Evolutionary conservation across 1,284 basidiomycete species (phyloP), one percentile per base, ranked within the genome.

Genomic region (Marasmius oreades): DNA sequence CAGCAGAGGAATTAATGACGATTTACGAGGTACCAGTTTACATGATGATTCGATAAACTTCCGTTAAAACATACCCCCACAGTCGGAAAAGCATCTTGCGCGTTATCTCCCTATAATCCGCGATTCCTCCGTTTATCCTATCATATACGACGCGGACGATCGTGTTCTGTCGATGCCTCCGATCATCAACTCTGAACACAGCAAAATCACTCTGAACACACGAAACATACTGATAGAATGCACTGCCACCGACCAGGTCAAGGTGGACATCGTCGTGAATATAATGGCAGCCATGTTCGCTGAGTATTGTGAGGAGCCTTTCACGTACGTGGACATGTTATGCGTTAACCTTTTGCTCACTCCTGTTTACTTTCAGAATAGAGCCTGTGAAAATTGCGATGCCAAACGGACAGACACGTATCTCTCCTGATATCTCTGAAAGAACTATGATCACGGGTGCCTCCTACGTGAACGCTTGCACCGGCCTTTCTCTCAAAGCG

Each of bases 211-310:
- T 0, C 78, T 98, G 61, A 88, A 95, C 70, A 99, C 97, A 12
- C 85, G 81, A 58, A 98, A 99, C 73, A 80, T 99, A 69, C 98
- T 98, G 73, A 92, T 99, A 64, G 97, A 99, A 72, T 86, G 94
- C 47, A 99, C 97, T 5, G 96, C 95, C 6, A 96, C 93, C n/a
- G 97, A 99, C 70, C 85, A 94, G 71, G 98, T 96, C 47, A 99
- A 98, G 74, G 83, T 99, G 55, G 88, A 88, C 64, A 95, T 98
- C 61, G 97, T 98, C 53, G 85, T 95, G 54, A 97, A 96, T 72
- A 94, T 98, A 61, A 84, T 99, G 33, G 81, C 91, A 5, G 90
- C 93, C 43, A 98, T 98, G 96, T 99, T 99, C 75, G 90, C 94
- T 12, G 94, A 98, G 73, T 98, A 99, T 72, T 95, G 93, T 69